Conservation (phyloP, 768 basidiomycete genomes). For the Infundibulicybe gibba region DNA sequence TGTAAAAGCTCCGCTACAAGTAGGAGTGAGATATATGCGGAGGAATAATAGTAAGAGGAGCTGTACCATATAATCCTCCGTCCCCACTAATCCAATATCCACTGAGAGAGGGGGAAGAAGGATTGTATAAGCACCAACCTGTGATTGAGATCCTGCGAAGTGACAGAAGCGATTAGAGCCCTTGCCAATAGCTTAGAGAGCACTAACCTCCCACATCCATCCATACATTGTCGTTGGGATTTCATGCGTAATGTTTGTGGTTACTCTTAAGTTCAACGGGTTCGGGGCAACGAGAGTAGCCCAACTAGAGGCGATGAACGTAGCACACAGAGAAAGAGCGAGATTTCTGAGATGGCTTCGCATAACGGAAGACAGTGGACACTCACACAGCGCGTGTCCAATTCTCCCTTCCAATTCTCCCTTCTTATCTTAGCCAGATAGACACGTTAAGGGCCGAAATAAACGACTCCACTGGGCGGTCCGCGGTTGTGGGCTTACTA, state of each 20-base stretch:
- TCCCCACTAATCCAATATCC: slow-evolving; percentile 23
- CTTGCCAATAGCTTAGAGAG: background rate
- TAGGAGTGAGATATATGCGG: background rate
- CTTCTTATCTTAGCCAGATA: too few relatives aligned
- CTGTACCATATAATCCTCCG: slow-evolving; percentile 34
- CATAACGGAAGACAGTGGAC: too few relatives aligned
- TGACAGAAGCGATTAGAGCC: background rate
- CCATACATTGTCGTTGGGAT: slow-evolving; percentile 28
- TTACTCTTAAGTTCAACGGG: slow-evolving; percentile 21
- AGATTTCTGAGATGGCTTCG: background rate
- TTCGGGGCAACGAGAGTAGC: slow-evolving; percentile 18
- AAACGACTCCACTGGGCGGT: too few relatives aligned
- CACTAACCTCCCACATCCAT: slow-evolving; percentile 31
- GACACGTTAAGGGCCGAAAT: too few relatives aligned
- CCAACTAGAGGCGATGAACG: background rate
- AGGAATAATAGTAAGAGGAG: background rate
- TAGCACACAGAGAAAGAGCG: slow-evolving; percentile 2
- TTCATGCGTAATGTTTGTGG: slow-evolving; percentile 20
- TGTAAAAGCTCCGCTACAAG: slow-evolving; percentile 36
- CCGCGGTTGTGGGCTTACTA: too few relatives aligned
- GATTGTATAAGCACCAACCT: slow-evolving; percentile 13
- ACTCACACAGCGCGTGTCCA: too few relatives aligned
- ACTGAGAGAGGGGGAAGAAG: background rate
- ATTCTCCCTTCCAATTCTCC: too few relatives aligned
- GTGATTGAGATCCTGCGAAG: slow-evolving; percentile 27